Base-by-base conservation (phyloP, 2,329 filamentous ascomycete genomes). In the Calonectria pseudoreteaudii region DNA sequence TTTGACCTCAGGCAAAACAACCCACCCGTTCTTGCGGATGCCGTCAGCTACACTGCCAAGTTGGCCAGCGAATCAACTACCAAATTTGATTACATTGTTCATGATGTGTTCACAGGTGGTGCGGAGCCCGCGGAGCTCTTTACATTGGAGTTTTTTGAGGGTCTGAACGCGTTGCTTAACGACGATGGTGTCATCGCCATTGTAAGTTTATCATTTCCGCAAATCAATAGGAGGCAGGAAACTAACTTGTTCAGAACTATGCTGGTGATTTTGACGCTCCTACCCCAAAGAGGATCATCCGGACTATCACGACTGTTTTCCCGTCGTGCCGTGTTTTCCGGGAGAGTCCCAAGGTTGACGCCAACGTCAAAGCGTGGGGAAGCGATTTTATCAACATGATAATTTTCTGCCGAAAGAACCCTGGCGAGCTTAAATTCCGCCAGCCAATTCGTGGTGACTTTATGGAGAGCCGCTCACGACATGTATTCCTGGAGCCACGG, bases 51-150 rank as follows among this genome's bases (percentile, higher is more conserved):
- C 83, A 90, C 91, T 23, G 84, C 87, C 58, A 81, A 85, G 67
- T 81, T 89, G 62, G 86, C 86, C 69, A 81, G 85, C 66, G 78
- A 85, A 34, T 79, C 86, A 71, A 83, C 85, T 10, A 83, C 87
- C 60, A 87, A 87, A 34, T 99, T 94, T 83, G 93, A 98, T 86
- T 98, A 98, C 86, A 97, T 99, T 81, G 90, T 99, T 68, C 97
- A 99, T 83, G 97, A 99, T 79, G 97, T 99, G 30, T 99, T 99
- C 83, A 99, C 97, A 0, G 97, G 97, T 30, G 97, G 97, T 67
- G 96, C 95, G 0, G 97, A 98, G 83, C 97, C 97, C 0, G 91
- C 96, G 3, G 88, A 93, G 10, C 91, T 99, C 10, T 99, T 99
- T 85, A 98, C 96, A 0, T 84, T 92, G 7, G 93, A 97, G 79